Percentiles rank a stretch among this genome's conserved stretches.
These are phyloP conservation scores for Saccharomyces eubayanus DNA, from an alignment of 805 yeast species.

Conservation along the genomic window DNA sequence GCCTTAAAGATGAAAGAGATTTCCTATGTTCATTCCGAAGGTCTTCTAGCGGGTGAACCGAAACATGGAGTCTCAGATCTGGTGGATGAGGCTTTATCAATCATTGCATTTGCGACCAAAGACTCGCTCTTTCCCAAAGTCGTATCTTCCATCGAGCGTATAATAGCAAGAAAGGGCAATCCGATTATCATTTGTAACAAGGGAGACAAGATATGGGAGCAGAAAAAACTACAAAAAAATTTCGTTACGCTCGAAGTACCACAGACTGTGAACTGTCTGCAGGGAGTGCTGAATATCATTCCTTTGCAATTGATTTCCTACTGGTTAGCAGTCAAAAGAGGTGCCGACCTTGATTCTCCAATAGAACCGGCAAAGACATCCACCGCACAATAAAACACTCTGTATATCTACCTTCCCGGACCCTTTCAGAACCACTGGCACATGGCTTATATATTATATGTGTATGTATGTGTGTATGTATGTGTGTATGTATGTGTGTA, in stretches of 20 bases:
- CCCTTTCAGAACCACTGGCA: no score
- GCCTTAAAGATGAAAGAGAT: conserved; percentile 97
- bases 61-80: conserved; percentile 97
- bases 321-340: conserved; percentile 92
- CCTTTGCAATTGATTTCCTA: conserved; percentile 94
- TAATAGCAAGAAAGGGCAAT: conserved; percentile 92
- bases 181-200: conserved; percentile 90
- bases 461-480: background rate
- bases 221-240: conserved; percentile 33
- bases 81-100: conserved; percentile 88
- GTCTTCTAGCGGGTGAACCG: conserved; percentile 97
- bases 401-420: no score
- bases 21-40: conserved; percentile 98
- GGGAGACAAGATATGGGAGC: conserved; percentile 53
- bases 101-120: conserved; percentile 90
- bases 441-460: no score
- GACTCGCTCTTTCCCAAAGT: conserved; percentile 95
- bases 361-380: conserved; percentile 97
- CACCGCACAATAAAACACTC: conserved; percentile 20
- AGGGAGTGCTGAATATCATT: conserved; percentile 87
- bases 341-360: conserved; percentile 96
- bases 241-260: conserved; percentile 83
- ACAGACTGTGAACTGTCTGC: conserved; percentile 91
- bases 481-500: no score
- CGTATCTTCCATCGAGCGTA: conserved; percentile 92